A percentile compares a stretch with the other conserved stretches of the same genome.
phyloP scores from a whole-genome alignment of 257 asterid species.

The Handroanthus guayacan region DNA sequence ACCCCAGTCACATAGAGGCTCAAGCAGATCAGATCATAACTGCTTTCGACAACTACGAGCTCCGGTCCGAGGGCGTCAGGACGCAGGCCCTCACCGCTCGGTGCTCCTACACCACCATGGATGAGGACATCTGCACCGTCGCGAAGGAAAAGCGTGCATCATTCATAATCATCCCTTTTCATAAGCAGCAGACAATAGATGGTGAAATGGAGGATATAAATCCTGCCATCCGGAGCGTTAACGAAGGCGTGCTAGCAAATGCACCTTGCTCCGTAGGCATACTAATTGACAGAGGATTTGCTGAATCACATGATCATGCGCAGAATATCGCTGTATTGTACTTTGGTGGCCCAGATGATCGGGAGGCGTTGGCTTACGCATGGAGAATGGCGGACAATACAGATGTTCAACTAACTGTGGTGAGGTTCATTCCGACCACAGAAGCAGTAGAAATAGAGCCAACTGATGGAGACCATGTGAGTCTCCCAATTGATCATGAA shows the following conservation, averaged over 20 bases:
- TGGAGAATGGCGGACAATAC: constrained; percentile 73
- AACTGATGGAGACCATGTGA: constrained; percentile 45
- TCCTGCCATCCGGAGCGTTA: constrained; percentile 64
- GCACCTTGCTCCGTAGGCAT: constrained; percentile 96
- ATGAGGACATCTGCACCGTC: constrained; percentile 76
- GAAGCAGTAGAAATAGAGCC: constrained; percentile 37
- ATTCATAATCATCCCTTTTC: constrained; percentile 78
- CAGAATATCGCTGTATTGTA: constrained; percentile 58
- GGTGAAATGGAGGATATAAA: constrained; percentile 79
- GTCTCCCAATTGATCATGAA: constrained; percentile 52
- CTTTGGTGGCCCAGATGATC: constrained; percentile 89
- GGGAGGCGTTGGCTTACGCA: constrained; percentile 84
- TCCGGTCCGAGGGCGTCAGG: constrained; percentile 67
- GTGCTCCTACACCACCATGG: constrained; percentile 78
- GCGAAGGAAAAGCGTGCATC: constrained; percentile 75
- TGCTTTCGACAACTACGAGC: constrained; percentile 81
- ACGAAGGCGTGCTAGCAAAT: constrained; percentile 67
- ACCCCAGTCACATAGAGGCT: constrained; percentile 61
- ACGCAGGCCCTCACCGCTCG: constrained; percentile 74
- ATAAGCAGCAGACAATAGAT: constrained; percentile 53
- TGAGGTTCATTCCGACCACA: constrained; percentile 65
- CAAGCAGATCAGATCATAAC: constrained; percentile 75
- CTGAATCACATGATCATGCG: constrained; percentile 48
- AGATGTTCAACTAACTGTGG: constrained; percentile 56
- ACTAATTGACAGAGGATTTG: constrained; percentile 62